These are phyloP conservation scores for Monosporascus ibericus DNA, from an alignment of 2,329 filamentous ascomycete species.

Conservation along the genomic window DNA sequence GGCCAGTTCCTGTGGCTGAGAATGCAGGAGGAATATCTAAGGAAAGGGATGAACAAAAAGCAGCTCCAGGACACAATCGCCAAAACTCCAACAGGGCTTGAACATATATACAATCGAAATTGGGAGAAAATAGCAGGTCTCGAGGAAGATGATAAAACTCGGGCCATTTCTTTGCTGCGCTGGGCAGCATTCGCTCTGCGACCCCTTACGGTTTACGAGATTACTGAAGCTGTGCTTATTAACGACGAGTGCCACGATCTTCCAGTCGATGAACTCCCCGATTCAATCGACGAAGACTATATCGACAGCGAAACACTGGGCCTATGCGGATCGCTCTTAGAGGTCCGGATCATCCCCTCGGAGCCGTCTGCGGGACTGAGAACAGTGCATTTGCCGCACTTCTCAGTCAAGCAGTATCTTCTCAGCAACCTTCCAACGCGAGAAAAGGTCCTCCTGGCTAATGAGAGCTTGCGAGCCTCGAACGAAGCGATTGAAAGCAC, in stretches of 20 bases:
- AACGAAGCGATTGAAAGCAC: too few relatives aligned
- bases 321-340: constrained; percentile 7
- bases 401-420: constrained; percentile 1
- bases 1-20: constrained; percentile 30
- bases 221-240: constrained; percentile 5
- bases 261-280: constrained; percentile 5
- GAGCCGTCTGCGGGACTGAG: neutral
- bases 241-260: neutral
- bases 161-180: constrained; percentile 23
- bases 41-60: constrained; percentile 18
- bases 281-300: constrained; percentile 6
- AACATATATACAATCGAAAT: constrained; percentile 23
- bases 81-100: constrained; percentile 20
- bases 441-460: too few relatives aligned
- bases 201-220: constrained; percentile 5
- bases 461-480: too few relatives aligned
- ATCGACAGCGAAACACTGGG: constrained; percentile 6
- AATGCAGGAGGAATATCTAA: constrained; percentile 20
- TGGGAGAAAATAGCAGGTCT: constrained; percentile 19
- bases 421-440: too few relatives aligned
- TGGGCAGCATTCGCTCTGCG: constrained; percentile 21
- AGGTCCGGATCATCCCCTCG: neutral
- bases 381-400: constrained; percentile 10
- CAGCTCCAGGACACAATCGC: constrained; percentile 22
- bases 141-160: constrained; percentile 5